Percentiles rank a stretch among this genome's conserved stretches.
phyloP scores from a whole-genome alignment of 2,329 filamentous ascomycete species.

The Chaetomium strumarium region DNA sequence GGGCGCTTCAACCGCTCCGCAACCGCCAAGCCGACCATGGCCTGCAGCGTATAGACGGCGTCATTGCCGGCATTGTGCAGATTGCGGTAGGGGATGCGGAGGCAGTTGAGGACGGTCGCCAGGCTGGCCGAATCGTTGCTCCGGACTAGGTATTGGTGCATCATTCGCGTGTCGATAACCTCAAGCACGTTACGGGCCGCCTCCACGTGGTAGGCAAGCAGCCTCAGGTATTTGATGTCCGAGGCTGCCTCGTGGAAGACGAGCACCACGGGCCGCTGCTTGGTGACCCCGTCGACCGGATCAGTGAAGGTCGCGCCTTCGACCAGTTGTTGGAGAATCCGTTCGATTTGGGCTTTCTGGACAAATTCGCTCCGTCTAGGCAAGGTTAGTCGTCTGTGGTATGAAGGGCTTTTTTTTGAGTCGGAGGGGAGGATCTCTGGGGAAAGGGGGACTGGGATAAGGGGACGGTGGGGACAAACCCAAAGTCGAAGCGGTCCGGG shows the following conservation, averaged over 20 bases:
- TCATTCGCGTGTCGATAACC: constrained; percentile 63
- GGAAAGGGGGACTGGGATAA: too few relatives aligned
- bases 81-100: constrained; percentile 57
- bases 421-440: constrained; percentile 5
- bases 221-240: constrained; percentile 64
- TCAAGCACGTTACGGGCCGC: constrained; percentile 51
- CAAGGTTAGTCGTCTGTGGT: constrained; percentile 4
- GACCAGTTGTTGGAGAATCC: constrained; percentile 18
- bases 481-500: constrained; percentile 70
- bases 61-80: constrained; percentile 90
- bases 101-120: constrained; percentile 52
- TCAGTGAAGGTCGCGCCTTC: constrained; percentile 6
- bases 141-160: constrained; percentile 60
- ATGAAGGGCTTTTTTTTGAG: not conserved
- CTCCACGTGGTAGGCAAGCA: constrained; percentile 54
- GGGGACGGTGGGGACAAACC: constrained; percentile 38
- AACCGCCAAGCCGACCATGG: constrained; percentile 58
- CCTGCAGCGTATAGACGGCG: constrained; percentile 70
- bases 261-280: constrained; percentile 54
- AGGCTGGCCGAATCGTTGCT: constrained; percentile 52
- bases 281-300: constrained; percentile 8
- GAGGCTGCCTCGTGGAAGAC: constrained; percentile 67
- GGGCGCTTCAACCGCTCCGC: constrained; percentile 28
- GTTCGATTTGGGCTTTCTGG: not conserved
- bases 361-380: constrained; percentile 19